Evolutionary conservation across 371 early-diverging fungal species (phyloP).

Genomic region (Mortierella sp.): DNA sequence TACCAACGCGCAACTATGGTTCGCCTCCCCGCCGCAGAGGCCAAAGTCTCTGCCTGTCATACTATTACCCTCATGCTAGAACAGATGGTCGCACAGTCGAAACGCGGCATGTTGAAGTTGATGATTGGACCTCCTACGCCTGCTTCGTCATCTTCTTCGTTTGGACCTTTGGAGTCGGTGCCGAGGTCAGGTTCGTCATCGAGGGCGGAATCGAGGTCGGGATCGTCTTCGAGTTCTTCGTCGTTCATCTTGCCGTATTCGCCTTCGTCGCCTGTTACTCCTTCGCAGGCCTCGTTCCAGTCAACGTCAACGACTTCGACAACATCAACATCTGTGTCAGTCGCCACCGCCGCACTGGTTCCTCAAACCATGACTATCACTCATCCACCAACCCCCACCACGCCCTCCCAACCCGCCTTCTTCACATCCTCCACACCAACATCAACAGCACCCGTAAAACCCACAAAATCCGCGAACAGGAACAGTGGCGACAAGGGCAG

Average conservation of each 20-base stretch:
- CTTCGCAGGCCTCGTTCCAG: not conserved
- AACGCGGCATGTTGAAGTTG: constrained; percentile 31
- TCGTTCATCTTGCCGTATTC: not conserved
- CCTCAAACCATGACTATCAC: not conserved
- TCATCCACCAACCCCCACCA: not conserved
- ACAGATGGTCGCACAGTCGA: constrained; percentile 16
- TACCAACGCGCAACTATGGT: constrained; percentile 33
- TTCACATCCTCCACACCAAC: not conserved
- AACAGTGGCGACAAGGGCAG: not conserved
- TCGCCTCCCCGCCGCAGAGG: constrained; percentile 45
- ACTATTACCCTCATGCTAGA: constrained; percentile 18
- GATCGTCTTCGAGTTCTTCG: not conserved
- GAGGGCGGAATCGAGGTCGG: constrained; percentile 1
- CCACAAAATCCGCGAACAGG: not conserved
- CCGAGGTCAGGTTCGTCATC: not conserved
- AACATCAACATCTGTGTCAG: not conserved
- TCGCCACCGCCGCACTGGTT: not conserved
- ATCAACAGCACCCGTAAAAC: not conserved
- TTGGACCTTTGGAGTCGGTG: too few species aligned
- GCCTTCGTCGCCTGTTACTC: not conserved
- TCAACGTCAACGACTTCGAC: not conserved
- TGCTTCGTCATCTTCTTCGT: not conserved
- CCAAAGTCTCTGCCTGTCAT: constrained; percentile 50
- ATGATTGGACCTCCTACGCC: constrained; percentile 21
- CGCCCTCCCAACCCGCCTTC: not conserved